A percentile compares a stretch with the other conserved stretches of the same genome.
These are phyloP conservation scores for Panaeolus papilionaceus DNA, from an alignment of 768 basidiomycete species.

Conservation along the genomic window DNA sequence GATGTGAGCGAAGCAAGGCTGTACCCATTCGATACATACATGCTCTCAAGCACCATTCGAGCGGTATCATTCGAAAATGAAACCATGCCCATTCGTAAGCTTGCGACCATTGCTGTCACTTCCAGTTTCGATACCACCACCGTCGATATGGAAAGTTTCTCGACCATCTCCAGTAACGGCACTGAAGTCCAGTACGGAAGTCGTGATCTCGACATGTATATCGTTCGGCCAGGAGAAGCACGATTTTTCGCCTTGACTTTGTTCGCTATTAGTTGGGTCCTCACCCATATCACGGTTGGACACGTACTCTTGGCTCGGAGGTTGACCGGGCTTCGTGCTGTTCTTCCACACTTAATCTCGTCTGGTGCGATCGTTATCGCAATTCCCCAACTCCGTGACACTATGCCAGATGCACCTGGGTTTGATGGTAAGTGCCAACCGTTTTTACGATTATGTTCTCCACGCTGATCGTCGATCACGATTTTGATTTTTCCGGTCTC, in stretches of 20 bases:
- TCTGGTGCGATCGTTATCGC: conserved; percentile 48
- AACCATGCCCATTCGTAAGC: conserved; percentile 48
- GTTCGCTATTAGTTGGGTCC: conserved; percentile 57
- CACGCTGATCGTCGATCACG: conserved; percentile 11
- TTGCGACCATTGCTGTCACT: conserved; percentile 49
- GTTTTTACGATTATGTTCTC: not conserved
- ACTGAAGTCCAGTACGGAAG: conserved; percentile 32
- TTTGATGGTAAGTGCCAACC: conserved; percentile 43
- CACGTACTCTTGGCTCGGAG: conserved; percentile 50
- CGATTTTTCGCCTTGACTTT: conserved; percentile 51
- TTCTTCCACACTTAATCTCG: conserved; percentile 46
- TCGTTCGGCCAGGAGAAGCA: conserved; percentile 51
- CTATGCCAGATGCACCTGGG: conserved; percentile 65
- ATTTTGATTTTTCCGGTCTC: conserved; percentile 1
- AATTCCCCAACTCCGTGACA: conserved; percentile 56
- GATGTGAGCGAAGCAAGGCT: conserved; percentile 59
- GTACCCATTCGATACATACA: conserved; percentile 65
- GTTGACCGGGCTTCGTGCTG: conserved; percentile 33
- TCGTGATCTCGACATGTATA: conserved; percentile 52
- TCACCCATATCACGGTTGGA: conserved; percentile 57
- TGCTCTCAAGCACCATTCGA: conserved; percentile 54
- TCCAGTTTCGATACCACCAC: conserved; percentile 53
- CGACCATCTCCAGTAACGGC: conserved; percentile 23
- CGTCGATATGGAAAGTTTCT: conserved; percentile 40
- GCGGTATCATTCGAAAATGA: conserved; percentile 40